Percentiles rank a stretch among this genome's conserved stretches.
Evolutionary conservation across 2,329 filamentous ascomycete species (phyloP).

Genomic region (Dactylellina drechsleri): DNA sequence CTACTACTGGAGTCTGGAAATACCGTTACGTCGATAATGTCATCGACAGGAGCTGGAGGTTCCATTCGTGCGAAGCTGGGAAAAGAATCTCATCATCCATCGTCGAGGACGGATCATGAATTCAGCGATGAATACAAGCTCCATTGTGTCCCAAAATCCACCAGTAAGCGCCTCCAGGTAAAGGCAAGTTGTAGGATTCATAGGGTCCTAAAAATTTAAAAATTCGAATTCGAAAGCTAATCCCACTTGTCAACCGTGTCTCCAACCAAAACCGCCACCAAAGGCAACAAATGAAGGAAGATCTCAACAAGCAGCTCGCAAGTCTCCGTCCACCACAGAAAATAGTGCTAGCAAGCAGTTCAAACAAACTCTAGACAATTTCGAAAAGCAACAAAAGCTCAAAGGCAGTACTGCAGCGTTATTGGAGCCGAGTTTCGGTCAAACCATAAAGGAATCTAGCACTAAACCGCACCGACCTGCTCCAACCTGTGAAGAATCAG

Average conservation of each 20-base stretch:
- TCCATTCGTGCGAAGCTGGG: slow-evolving; percentile 13
- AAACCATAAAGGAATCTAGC: not conserved
- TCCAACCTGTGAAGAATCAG: slow-evolving; percentile 8
- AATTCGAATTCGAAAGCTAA: no score
- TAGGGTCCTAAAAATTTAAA: not conserved
- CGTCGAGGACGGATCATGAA: slow-evolving; percentile 10
- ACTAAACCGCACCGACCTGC: not conserved
- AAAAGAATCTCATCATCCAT: not conserved
- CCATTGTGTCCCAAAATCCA: slow-evolving; percentile 38
- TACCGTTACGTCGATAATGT: slow-evolving; percentile 14
- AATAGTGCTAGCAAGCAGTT: slow-evolving; percentile 16
- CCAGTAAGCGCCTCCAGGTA: slow-evolving; percentile 24
- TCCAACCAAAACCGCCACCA: slow-evolving; percentile 40
- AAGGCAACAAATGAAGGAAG: slow-evolving; percentile 17
- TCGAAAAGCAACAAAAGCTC: slow-evolving; percentile 37
- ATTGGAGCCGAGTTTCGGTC: slow-evolving; percentile 8
- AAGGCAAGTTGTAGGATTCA: not conserved
- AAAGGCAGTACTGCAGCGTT: not conserved
- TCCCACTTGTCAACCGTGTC: not conserved
- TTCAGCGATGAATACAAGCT: slow-evolving; percentile 21
- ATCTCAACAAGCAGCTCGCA: not conserved
- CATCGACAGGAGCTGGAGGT: slow-evolving; percentile 11
- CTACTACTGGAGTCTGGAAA: no score
- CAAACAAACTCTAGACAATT: slow-evolving; percentile 19
- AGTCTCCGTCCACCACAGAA: slow-evolving; percentile 8